phyloP scores from a whole-genome alignment of 805 yeast genomes.

The Candida fluviatilis region DNA sequence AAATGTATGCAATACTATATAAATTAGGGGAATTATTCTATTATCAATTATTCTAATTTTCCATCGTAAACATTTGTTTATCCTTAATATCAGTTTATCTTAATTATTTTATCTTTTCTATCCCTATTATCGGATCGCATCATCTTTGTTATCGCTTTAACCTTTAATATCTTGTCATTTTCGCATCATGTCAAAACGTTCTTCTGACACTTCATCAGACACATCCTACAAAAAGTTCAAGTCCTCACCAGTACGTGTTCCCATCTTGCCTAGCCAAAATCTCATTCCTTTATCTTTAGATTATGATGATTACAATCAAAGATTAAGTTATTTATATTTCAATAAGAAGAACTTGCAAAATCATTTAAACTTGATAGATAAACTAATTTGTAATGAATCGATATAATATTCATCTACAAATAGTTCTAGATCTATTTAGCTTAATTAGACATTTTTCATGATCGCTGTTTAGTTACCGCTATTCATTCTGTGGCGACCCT shows the following conservation, averaged over 20 bases:
- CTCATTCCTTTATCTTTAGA: conserved; percentile 1
- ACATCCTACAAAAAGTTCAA: not conserved
- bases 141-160: too few species aligned
- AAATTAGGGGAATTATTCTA: too few species aligned
- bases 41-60: too few species aligned
- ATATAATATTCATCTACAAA: too few species aligned
- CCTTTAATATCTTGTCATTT: too few species aligned
- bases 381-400: not conserved
- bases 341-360: conserved; percentile 3
- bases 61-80: too few species aligned
- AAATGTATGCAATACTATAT: not conserved
- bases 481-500: too few species aligned
- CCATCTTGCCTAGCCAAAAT: not conserved
- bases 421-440: too few species aligned
- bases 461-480: too few species aligned
- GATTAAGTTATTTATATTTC: conserved; percentile 2
- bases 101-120: not conserved
- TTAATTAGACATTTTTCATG: too few species aligned
- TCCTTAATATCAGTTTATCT: too few species aligned
- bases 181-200: conserved; percentile 1
- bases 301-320: not conserved
- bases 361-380: conserved; percentile 4
- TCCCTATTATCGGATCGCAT: not conserved
- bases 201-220: not conserved
- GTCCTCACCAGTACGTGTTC: not conserved